Evolutionary conservation across 208 protist genomes (phyloP), one percentile per base, ranked within the genome.

Genomic region (Endotrypanum monterogeii): DNA sequence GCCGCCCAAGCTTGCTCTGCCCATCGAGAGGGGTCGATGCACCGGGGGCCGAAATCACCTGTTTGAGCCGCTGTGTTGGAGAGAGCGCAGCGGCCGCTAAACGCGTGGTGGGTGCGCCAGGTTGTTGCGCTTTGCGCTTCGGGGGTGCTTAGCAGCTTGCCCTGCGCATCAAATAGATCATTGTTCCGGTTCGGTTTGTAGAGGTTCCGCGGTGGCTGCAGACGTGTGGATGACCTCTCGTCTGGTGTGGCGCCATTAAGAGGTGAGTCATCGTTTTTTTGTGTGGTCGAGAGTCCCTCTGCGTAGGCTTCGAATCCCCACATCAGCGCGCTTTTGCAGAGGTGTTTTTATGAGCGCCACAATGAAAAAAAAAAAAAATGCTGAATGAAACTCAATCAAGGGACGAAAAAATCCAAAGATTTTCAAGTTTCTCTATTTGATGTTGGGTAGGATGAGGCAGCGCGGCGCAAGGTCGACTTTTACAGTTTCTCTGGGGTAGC

Each of bases 21-120:
- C 76, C 71, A 78, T 39, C 44, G 11, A 50, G 71, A 67, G 1
- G 35, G 25, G 51, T 61, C 41, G 4, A 46, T 28, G 23, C 25
- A 18, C 44, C 28, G 52, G 8, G 51, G n/a, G n/a, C 30, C 37
- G 20, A 25, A 4, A 37, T 44, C 62, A 52, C n/a, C 5, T 30
- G 60, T 32, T 11, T 23, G 23, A 4, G 50, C 7, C 16, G 0
- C 8, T 8, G 48, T n/a, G 30, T 69, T 60, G 9, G 81, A 67
- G 11, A 80, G 55, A 11, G 76, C 86, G 58, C 88, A 96, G 12
- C 89, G 89, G 3, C 81, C 91, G 60, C 87, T 88, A 67, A 96
- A 94, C 32, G 89, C 86, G 80, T 90, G 88, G 73, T 91, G 85
- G 0, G 89, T 87, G 54, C 91, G 86, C 89, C 91, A 96, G 12